phyloP scores from a whole-genome alignment of 495 filamentous ascomycete genomes.

The Usnea hakonensis region DNA sequence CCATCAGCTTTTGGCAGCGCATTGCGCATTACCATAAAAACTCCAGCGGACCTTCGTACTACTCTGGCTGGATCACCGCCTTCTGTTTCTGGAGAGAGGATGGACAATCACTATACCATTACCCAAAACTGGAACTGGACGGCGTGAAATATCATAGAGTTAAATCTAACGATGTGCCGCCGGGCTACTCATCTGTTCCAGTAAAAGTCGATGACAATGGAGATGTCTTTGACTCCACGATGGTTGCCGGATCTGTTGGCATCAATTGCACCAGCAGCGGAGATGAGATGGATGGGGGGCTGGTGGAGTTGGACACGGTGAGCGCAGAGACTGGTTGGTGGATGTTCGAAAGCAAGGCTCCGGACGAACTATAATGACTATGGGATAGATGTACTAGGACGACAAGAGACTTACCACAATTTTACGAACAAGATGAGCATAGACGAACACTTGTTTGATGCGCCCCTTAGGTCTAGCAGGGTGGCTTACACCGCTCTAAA shows the following conservation, averaged over 20 bases:
- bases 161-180: constrained; percentile 21
- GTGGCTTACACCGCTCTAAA: too few relatives aligned
- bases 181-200: constrained; percentile 27
- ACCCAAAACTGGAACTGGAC: constrained; percentile 18
- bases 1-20: constrained; percentile 36
- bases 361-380: too few relatives aligned
- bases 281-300: not conserved
- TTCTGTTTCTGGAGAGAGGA: constrained; percentile 42
- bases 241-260: constrained; percentile 33
- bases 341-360: constrained; percentile 24
- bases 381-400: too few relatives aligned
- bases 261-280: constrained; percentile 24
- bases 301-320: constrained; percentile 27
- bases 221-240: constrained; percentile 14
- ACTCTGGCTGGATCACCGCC: constrained; percentile 42
- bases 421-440: too few relatives aligned
- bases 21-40: constrained; percentile 22
- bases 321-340: constrained; percentile 32
- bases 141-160: constrained; percentile 18
- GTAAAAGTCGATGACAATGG: constrained; percentile 29
- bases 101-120: constrained; percentile 24
- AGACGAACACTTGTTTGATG: too few relatives aligned
- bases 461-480: too few relatives aligned
- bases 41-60: constrained; percentile 26
- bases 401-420: too few relatives aligned